phyloP scores from a whole-genome alignment of 2,329 filamentous ascomycete genomes.

The Torrubiella hemipterigena region DNA sequence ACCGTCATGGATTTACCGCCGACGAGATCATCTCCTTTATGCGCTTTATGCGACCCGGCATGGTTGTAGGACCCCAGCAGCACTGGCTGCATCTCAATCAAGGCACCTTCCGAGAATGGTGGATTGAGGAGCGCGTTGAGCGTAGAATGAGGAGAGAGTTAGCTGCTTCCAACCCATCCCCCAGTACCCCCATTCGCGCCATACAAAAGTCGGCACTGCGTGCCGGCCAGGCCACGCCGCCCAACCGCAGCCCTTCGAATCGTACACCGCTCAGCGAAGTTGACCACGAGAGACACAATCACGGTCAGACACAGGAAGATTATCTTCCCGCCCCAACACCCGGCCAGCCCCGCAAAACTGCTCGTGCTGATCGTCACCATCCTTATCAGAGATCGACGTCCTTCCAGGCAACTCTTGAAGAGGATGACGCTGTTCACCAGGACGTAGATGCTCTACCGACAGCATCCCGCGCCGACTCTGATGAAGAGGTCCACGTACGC shows the following conservation, averaged over 20 bases:
- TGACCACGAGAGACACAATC: slow-evolving; percentile 61
- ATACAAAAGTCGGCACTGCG: slow-evolving; percentile 48
- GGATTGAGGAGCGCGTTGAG: slow-evolving; percentile 79
- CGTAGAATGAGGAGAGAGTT: slow-evolving; percentile 50
- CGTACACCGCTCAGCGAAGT: slow-evolving; percentile 89
- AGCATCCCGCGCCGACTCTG: slow-evolving; percentile 52
- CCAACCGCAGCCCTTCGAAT: slow-evolving; percentile 62
- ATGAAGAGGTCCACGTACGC: slow-evolving; percentile 73
- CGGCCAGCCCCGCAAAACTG: slow-evolving; percentile 85
- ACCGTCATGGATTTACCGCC: slow-evolving; percentile 91
- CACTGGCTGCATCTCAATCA: slow-evolving; percentile 99
- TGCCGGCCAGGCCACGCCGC: slow-evolving; percentile 67
- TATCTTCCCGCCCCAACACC: slow-evolving; percentile 91
- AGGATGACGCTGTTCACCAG: slow-evolving; percentile 40
- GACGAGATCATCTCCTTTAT: slow-evolving; percentile 97
- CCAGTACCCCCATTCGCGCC: slow-evolving; percentile 49
- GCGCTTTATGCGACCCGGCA: slow-evolving; percentile 97
- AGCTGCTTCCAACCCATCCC: slow-evolving; percentile 32
- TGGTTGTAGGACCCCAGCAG: slow-evolving; percentile 97
- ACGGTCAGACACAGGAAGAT: slow-evolving; percentile 69
- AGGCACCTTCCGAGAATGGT: slow-evolving; percentile 96
- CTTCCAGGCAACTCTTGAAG: slow-evolving; percentile 28
- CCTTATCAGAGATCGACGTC: slow-evolving; percentile 52
- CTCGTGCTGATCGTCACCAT: slow-evolving; percentile 64
- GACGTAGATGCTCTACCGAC: slow-evolving; percentile 51